Conservation (phyloP, 148 eudicot genomes). For the Hydrangea macrophylla region DNA sequence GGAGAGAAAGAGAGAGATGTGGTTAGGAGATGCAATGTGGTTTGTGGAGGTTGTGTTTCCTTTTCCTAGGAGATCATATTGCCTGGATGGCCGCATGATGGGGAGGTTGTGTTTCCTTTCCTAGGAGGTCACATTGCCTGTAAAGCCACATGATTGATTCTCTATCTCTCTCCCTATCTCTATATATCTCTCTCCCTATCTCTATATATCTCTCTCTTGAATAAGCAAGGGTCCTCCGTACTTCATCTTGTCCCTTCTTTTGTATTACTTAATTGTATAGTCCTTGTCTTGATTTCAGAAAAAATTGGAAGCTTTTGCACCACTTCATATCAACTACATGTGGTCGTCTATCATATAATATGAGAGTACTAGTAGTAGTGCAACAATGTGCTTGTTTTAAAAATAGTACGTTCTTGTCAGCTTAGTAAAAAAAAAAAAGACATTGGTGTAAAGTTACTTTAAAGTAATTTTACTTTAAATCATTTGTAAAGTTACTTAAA, state of each 20-base stretch:
- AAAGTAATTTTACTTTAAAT: no score
- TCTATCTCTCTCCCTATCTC: constrained; percentile 3
- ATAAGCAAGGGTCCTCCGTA: neutral
- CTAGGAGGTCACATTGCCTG: constrained; percentile 6
- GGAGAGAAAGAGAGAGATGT: constrained; percentile 6
- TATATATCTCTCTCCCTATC: constrained; percentile 2
- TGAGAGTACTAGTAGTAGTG: neutral
- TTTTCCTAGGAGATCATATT: constrained; percentile 7
- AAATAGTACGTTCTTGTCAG: neutral
- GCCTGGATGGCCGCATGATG: constrained; percentile 3
- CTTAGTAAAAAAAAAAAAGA: no score
- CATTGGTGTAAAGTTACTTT: no score
- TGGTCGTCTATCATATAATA: neutral
- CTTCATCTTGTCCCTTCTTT: neutral
- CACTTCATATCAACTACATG: neutral
- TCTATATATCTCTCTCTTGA: neutral
- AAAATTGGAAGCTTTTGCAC: constrained; percentile 6
- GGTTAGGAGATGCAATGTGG: constrained; percentile 6
- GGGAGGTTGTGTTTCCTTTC: constrained; percentile 4
- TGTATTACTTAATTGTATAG: constrained; percentile 1
- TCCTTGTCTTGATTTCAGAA: neutral
- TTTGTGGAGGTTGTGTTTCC: constrained; percentile 3
- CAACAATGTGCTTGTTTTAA: neutral
- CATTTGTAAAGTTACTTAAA: no score
- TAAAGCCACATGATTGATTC: neutral